Conservation (phyloP, 768 basidiomycete species). For the Hericium erinaceus region DNA sequence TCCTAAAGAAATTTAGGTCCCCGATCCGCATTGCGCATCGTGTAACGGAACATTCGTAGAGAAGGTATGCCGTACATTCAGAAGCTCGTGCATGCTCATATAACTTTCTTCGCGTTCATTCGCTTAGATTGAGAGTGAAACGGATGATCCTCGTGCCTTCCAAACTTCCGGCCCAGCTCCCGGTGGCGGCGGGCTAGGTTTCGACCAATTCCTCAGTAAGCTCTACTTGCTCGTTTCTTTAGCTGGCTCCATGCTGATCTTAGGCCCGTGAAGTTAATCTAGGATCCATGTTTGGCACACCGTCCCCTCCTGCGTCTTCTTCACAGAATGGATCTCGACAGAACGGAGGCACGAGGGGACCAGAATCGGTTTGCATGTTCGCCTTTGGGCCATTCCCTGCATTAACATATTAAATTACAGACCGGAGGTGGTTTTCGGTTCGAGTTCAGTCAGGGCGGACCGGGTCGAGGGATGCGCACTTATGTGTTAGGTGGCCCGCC, state of each 20-base stretch:
- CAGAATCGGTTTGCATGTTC: no score
- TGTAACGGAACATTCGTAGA: slow-evolving; percentile 81
- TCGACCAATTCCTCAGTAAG: slow-evolving; percentile 44
- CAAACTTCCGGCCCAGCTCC: slow-evolving; percentile 26
- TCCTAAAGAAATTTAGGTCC: slow-evolving; percentile 36
- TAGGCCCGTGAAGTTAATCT: slow-evolving; percentile 2
- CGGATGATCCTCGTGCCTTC: slow-evolving; percentile 70
- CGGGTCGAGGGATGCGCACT: slow-evolving; percentile 23
- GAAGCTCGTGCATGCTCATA: not conserved
- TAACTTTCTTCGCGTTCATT: not conserved
- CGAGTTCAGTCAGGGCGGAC: slow-evolving; percentile 25
- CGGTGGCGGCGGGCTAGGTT: slow-evolving; percentile 22
- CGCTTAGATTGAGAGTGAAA: slow-evolving; percentile 60
- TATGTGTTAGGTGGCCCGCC: slow-evolving; percentile 29
- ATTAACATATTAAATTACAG: slow-evolving; percentile 5
- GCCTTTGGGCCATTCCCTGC: no score
- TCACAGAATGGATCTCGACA: no score
- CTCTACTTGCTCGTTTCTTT: not conserved
- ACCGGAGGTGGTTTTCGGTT: slow-evolving; percentile 24
- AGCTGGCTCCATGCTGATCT: not conserved
- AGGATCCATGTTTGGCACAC: not conserved
- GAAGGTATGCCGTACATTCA: slow-evolving; percentile 35
- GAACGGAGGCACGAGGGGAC: no score
- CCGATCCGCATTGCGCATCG: slow-evolving; percentile 75
- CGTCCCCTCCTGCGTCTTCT: no score